Conservation (phyloP, 257 asterid species). For the Penstemon barbatus region DNA sequence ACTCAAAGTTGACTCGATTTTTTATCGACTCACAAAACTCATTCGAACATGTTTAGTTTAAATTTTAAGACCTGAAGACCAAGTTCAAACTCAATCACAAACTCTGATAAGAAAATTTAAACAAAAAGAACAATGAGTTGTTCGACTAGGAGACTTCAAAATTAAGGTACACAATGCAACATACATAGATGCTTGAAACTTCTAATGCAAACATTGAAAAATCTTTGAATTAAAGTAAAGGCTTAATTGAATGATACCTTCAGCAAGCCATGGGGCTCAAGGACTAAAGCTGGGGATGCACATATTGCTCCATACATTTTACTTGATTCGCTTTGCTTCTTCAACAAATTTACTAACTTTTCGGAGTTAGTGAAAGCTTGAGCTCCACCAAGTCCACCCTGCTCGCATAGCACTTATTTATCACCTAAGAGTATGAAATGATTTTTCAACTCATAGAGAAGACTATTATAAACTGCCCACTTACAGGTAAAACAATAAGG, state of each 20-base stretch:
- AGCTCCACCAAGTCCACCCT: slow-evolving; percentile 99
- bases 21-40: too few relatives aligned
- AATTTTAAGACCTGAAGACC: too few relatives aligned
- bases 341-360: slow-evolving; percentile 67
- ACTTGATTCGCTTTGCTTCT: slow-evolving; percentile 71
- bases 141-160: too few relatives aligned
- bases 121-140: too few relatives aligned
- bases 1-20: too few relatives aligned
- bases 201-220: neutral
- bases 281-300: slow-evolving; percentile 93
- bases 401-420: slow-evolving; percentile 17
- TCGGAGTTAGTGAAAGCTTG: slow-evolving; percentile 79
- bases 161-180: too few relatives aligned
- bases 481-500: slow-evolving; percentile 82
- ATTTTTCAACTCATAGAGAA: neutral
- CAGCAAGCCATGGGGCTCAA: slow-evolving; percentile 86
- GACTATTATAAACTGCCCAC: slow-evolving; percentile 27
- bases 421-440: neutral
- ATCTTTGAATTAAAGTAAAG: neutral
- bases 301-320: slow-evolving; percentile 85
- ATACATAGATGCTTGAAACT: too few relatives aligned
- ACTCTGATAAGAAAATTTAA: too few relatives aligned
- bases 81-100: too few relatives aligned
- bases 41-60: too few relatives aligned
- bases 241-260: slow-evolving; percentile 45